Conservation (phyloP, 495 filamentous ascomycete genomes). For the Tirmania nivea region DNA sequence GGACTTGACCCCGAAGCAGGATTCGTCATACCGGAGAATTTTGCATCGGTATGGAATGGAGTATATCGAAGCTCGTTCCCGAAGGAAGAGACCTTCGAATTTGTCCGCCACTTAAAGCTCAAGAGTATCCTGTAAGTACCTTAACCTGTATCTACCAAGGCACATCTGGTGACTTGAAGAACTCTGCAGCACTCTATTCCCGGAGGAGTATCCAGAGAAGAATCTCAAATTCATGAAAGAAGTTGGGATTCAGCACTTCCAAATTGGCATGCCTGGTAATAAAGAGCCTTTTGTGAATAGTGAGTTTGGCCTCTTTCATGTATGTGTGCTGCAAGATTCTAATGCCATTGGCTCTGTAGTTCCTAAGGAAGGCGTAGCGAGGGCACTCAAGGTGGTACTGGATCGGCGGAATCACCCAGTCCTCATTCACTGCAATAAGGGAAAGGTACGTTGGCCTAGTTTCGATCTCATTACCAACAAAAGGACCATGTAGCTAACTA, state of each 20-base stretch:
- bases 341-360: slow-evolving; percentile 16
- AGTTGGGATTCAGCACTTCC: slow-evolving; percentile 41
- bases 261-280: slow-evolving; percentile 53
- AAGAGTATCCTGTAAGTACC: slow-evolving; percentile 53
- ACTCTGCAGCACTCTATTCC: slow-evolving; percentile 44
- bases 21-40: slow-evolving; percentile 32
- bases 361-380: slow-evolving; percentile 36
- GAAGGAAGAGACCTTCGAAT: slow-evolving; percentile 36
- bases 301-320: slow-evolving; percentile 1
- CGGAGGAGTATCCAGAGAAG: slow-evolving; percentile 35
- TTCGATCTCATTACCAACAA: background rate
- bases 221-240: slow-evolving; percentile 38
- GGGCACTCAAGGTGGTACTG: slow-evolving; percentile 41
- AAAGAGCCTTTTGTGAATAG: slow-evolving; percentile 33
- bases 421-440: slow-evolving; percentile 75
- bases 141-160: background rate
- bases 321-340: background rate
- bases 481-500: background rate
- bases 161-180: background rate
- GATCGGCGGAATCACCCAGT: slow-evolving; percentile 49
- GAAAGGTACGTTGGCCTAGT: slow-evolving; percentile 34
- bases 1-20: background rate
- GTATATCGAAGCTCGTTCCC: slow-evolving; percentile 67
- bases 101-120: slow-evolving; percentile 39
- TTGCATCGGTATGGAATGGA: slow-evolving; percentile 39